Base-by-base conservation (phyloP, 768 basidiomycete genomes). In the Kwoniella sp. region DNA sequence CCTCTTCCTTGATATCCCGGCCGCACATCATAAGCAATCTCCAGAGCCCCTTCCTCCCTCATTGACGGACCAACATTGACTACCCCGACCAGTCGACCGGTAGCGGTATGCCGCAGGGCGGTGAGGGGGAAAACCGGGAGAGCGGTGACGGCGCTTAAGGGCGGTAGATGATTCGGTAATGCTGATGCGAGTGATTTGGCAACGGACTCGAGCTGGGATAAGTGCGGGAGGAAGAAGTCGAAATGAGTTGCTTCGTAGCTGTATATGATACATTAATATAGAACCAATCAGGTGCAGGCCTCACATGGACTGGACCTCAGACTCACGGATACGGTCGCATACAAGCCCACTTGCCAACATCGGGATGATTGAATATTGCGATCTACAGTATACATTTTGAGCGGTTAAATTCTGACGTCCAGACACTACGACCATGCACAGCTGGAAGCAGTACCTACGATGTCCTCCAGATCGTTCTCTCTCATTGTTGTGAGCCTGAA, bases 1-100 rank as follows among this genome's bases (percentile, higher is more conserved):
- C 66, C 66, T 47, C 31, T 61, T n/a, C 66, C 55, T 48, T 59
- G 58, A n/a, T 45, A 62, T 4, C 56, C 54, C 2, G 66, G 66
- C 56, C 48, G 34, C 17, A 67, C 15, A 51, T 67, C 59, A 37
- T 67, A 67, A 11, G 60, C 55, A 17, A 67, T 56, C 34, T 67
- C 66, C 58, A 58, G 56, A 8, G 25, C 28, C 7, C 58, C 58
- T 12, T 20, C 30, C 47, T 60, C 52, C 28, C 45, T 55, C 22
- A 23, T n/a, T 3, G 52, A 60, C 5, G 47, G 26, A 3, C 45
- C 58, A 20, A 66, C 1, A 37, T 34, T 34, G 22, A 45, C 22
- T 1, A 23, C 26, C 2, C 65, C 65, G 11, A 66, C 59, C 22
- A 66, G 37, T 13, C 22, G 30, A 7, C 59, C 65, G n/a, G 7